These are phyloP conservation scores for Rubus idaeus DNA, from an alignment of 306 rosid genomes.

Conservation along the genomic window DNA sequence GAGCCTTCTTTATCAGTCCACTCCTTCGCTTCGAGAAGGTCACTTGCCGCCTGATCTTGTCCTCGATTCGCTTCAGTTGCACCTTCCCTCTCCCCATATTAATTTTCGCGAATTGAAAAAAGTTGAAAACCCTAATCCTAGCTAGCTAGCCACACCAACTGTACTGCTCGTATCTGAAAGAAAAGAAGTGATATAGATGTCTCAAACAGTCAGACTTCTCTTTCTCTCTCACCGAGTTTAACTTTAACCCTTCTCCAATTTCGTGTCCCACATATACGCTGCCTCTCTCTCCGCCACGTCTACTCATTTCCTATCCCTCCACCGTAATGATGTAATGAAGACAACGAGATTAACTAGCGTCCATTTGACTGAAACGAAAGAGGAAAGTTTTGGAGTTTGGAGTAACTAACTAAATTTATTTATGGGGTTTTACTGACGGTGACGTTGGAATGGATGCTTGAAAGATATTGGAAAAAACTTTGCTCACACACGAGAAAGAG, in stretches of 20 bases:
- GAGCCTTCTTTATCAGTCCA: constrained; percentile 34
- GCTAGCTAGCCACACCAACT: too few species aligned
- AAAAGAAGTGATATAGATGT: not conserved
- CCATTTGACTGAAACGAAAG: not conserved
- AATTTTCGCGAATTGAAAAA: too few species aligned
- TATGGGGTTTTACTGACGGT: too few species aligned
- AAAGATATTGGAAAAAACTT: too few species aligned
- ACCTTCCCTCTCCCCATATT: constrained; percentile 34
- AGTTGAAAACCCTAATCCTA: constrained; percentile 8
- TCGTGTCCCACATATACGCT: not conserved
- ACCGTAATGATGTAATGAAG: too few species aligned
- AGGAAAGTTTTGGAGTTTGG: too few species aligned
- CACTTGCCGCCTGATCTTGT: constrained; percentile 35
- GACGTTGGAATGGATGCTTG: too few species aligned
- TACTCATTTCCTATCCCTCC: too few species aligned
- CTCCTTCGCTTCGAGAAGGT: constrained; percentile 31
- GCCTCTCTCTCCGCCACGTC: not conserved
- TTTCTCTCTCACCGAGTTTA: not conserved
- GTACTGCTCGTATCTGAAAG: not conserved
- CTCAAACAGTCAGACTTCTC: not conserved
- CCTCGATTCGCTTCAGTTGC: constrained; percentile 36
- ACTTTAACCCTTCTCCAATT: not conserved
- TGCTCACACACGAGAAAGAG: too few species aligned
- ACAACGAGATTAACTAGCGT: not conserved
- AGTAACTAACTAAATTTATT: too few species aligned